A percentile compares a stretch with the other conserved stretches of the same genome.
Conservation (phyloP, 1,139 yeast species). For the Diutina siamensis region DNA sequence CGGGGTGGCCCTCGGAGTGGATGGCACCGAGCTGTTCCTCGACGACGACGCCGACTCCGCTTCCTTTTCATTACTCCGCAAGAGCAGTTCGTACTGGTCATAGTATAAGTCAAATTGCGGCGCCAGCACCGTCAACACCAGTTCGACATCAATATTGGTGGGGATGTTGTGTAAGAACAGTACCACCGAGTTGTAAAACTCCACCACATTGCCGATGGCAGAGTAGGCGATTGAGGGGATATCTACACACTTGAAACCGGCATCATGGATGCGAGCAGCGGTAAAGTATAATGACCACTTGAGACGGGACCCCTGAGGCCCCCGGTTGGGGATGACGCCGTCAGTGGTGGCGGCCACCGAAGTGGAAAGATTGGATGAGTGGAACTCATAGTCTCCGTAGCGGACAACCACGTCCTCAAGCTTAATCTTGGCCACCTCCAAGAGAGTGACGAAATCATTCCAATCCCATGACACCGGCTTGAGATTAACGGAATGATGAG, state of each 20-base stretch:
- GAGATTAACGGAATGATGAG: not conserved
- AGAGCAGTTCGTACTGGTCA: conserved; percentile 21
- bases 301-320: conserved; percentile 4
- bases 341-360: conserved; percentile 10
- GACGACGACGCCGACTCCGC: not conserved
- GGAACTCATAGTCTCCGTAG: conserved; percentile 13
- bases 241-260: conserved; percentile 22
- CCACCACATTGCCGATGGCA: conserved; percentile 10
- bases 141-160: conserved; percentile 12
- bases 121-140: conserved; percentile 14
- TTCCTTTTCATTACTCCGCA: conserved; percentile 6
- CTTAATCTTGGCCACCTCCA: conserved; percentile 11
- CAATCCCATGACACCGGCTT: not conserved
- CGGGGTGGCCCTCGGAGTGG: not conserved
- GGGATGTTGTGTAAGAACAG: conserved; percentile 8
- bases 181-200: conserved; percentile 10
- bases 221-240: conserved; percentile 24
- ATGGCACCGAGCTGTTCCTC: not conserved
- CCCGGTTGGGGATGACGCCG: conserved; percentile 8
- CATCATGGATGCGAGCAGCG: conserved; percentile 20
- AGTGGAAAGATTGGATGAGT: conserved; percentile 15
- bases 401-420: conserved; percentile 22
- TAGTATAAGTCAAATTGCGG: conserved; percentile 28
- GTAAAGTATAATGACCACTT: conserved; percentile 15
- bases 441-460: not conserved